phyloP scores from a whole-genome alignment of 169 alveolate genomes.

The Amoebophrya sp. region DNA sequence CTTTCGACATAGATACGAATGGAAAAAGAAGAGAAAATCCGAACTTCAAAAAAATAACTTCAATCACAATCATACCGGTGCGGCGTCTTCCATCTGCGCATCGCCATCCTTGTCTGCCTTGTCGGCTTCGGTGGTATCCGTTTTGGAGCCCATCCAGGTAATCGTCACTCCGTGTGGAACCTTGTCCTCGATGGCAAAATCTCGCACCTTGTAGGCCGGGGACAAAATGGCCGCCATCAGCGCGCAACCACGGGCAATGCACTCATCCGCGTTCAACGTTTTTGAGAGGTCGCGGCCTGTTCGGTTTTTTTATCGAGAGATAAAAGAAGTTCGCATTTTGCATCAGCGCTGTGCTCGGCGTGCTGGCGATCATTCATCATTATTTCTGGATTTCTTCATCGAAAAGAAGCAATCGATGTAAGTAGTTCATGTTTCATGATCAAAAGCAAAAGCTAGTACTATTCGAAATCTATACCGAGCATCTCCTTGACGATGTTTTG shows the following conservation, averaged over 20 bases:
- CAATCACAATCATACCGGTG: too few species aligned
- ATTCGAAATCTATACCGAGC: slow-evolving; percentile 72
- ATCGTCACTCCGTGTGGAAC: slow-evolving; percentile 15
- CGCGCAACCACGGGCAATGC: slow-evolving; percentile 94
- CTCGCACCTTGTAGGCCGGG: slow-evolving; percentile 31
- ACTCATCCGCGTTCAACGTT: slow-evolving; percentile 91
- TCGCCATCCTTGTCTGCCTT: slow-evolving; percentile 17
- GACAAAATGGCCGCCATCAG: slow-evolving; percentile 60
- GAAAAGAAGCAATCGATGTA: too few species aligned
- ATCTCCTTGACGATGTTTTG: slow-evolving; percentile 69
- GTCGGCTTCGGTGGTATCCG: not conserved
- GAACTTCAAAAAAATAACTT: too few species aligned
- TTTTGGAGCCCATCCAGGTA: slow-evolving; percentile 15
- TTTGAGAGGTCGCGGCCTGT: slow-evolving; percentile 59
- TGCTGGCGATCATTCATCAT: too few species aligned
- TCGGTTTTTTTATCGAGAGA: too few species aligned
- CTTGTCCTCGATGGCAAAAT: slow-evolving; percentile 13
- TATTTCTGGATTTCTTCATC: too few species aligned
- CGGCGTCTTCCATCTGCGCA: not conserved
- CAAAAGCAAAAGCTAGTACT: too few species aligned
- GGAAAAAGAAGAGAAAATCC: too few species aligned
- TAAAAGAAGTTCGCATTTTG: too few species aligned
- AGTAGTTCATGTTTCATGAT: too few species aligned
- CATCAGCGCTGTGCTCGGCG: too few species aligned
- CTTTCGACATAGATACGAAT: too few species aligned